Conservation (phyloP, 2,329 filamentous ascomycete species). For the Fonsecaea erecta region DNA sequence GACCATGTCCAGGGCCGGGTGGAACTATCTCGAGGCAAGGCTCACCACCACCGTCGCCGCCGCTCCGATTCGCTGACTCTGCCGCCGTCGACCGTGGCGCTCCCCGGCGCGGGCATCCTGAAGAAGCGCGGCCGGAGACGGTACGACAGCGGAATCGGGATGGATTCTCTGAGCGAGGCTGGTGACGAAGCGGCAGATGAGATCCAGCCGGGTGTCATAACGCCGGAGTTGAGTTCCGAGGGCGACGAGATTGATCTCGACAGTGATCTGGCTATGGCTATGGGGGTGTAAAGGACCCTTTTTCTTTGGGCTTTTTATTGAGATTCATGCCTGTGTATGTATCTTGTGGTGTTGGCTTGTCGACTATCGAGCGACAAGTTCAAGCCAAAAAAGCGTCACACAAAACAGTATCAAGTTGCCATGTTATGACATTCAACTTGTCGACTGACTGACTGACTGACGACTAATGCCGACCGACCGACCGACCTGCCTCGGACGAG, state of each 20-base stretch:
- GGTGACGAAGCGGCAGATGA: constrained; percentile 39
- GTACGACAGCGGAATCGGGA: constrained; percentile 49
- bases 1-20: constrained; percentile 33
- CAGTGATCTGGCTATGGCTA: not conserved
- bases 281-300: not conserved
- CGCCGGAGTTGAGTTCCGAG: constrained; percentile 36
- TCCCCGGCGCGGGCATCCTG: constrained; percentile 19
- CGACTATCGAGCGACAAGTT: no score
- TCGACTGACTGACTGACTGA: no score
- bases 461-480: no score
- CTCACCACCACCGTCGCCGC: constrained; percentile 12
- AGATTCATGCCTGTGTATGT: not conserved
- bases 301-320: not conserved
- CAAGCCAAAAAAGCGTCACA: no score
- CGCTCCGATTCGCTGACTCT: constrained; percentile 1
- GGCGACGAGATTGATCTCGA: constrained; percentile 25
- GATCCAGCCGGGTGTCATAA: constrained; percentile 29
- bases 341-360: not conserved
- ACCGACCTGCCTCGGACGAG: no score
- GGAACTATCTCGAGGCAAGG: constrained; percentile 33
- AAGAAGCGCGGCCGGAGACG: constrained; percentile 23
- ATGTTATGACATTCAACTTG: no score
- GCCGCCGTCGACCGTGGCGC: not conserved
- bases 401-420: no score
- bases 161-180: constrained; percentile 41